Evolutionary conservation across 768 basidiomycete species (phyloP).

Genomic region (Pleurotus sapidus): DNA sequence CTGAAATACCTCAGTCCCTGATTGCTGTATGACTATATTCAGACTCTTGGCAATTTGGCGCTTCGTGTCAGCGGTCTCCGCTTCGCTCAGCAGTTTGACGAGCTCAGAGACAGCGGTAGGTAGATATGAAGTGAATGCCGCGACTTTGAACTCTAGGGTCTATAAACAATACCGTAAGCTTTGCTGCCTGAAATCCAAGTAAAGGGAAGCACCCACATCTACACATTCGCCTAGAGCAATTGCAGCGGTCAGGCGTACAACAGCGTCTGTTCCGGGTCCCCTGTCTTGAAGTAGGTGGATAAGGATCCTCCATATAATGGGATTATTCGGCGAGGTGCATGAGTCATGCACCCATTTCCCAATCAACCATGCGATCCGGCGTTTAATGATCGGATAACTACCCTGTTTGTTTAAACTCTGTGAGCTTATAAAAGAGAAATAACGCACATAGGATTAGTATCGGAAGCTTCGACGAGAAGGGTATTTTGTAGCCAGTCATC

Average conservation of each 20-base stretch:
- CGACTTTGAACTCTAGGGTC: slow-evolving; percentile 62
- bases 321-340: slow-evolving; percentile 55
- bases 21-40: slow-evolving; percentile 64
- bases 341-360: slow-evolving; percentile 84
- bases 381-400: slow-evolving; percentile 89
- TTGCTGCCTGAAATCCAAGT: neutral
- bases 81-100: slow-evolving; percentile 67
- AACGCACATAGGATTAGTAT: slow-evolving; percentile 56
- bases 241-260: slow-evolving; percentile 85
- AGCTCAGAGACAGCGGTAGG: slow-evolving; percentile 59
- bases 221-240: slow-evolving; percentile 78
- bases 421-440: neutral
- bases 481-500: slow-evolving; percentile 65
- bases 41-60: slow-evolving; percentile 67
- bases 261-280: slow-evolving; percentile 70
- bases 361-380: slow-evolving; percentile 93
- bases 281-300: slow-evolving; percentile 72
- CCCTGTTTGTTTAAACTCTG: slow-evolving; percentile 8
- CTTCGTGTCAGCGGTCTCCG: slow-evolving; percentile 75
- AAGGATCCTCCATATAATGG: slow-evolving; percentile 77
- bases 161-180: slow-evolving; percentile 22
- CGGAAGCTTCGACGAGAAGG: slow-evolving; percentile 56
- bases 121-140: slow-evolving; percentile 69
- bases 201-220: slow-evolving; percentile 54
- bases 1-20: slow-evolving; percentile 33